Percentiles rank a stretch among this genome's conserved stretches.
These are phyloP conservation scores for Diphasiastrum complanatum DNA, from an alignment of 83 land plant genomes.

Conservation along the genomic window DNA sequence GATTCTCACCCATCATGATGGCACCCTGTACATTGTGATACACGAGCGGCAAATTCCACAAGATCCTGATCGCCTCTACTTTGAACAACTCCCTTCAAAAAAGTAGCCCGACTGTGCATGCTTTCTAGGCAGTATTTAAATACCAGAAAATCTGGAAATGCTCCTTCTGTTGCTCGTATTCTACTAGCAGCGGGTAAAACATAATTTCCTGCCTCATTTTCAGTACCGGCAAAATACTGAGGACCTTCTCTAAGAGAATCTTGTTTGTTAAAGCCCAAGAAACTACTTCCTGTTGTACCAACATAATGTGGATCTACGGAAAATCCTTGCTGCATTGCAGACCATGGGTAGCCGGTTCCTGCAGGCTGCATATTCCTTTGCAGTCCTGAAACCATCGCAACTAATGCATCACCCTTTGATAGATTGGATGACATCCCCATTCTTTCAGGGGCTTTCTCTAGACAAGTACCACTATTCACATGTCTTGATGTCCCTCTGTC, in stretches of 20 bases:
- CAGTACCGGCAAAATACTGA: no score
- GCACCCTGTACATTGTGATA: slow-evolving; percentile 72
- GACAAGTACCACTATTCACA: slow-evolving; percentile 1
- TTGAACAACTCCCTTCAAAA: slow-evolving; percentile 49
- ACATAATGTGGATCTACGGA: no score
- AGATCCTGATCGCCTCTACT: slow-evolving; percentile 48
- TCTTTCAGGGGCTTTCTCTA: slow-evolving; percentile 16
- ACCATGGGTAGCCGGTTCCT: no score
- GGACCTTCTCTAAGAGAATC: no score
- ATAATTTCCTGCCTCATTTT: no score
- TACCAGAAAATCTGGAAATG: slow-evolving; percentile 50
- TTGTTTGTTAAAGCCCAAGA: no score
- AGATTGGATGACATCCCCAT: slow-evolving; percentile 2
- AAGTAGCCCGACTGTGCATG: slow-evolving; percentile 40
- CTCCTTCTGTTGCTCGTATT: slow-evolving; percentile 15
- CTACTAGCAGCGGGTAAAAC: slow-evolving; percentile 19
- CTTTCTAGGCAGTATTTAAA: slow-evolving; percentile 76
- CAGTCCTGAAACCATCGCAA: slow-evolving; percentile 14
- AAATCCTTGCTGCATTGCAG: no score
- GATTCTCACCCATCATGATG: slow-evolving; percentile 62
- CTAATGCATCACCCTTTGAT: slow-evolving; percentile 2
- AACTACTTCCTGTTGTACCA: no score
- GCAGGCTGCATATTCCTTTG: no score
- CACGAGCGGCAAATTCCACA: slow-evolving; percentile 61
- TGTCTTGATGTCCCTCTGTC: neutral